phyloP scores from a whole-genome alignment of 1,284 basidiomycete genomes.

The Amylostereum chailletii region DNA sequence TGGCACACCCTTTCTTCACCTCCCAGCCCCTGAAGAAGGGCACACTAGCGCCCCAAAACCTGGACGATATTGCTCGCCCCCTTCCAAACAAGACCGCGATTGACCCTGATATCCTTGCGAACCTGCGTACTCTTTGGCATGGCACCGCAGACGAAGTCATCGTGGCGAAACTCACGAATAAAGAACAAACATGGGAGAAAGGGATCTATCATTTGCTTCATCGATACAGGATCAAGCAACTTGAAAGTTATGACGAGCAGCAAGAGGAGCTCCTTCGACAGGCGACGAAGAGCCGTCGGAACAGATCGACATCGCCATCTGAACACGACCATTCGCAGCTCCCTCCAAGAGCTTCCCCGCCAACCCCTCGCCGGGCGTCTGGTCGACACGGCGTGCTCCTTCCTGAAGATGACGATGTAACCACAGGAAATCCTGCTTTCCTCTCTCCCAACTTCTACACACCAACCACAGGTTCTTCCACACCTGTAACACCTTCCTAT shows the following conservation, averaged over 20 bases:
- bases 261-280: slow-evolving; percentile 26
- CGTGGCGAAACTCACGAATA: slow-evolving; percentile 52
- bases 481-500: slow-evolving; percentile 6
- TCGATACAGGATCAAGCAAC: slow-evolving; percentile 64
- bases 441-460: slow-evolving; percentile 6
- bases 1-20: slow-evolving; percentile 84
- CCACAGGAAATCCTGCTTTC: not conserved
- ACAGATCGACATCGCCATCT: slow-evolving; percentile 4
- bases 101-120: slow-evolving; percentile 86
- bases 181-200: slow-evolving; percentile 84
- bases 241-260: slow-evolving; percentile 62
- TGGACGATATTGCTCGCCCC: slow-evolving; percentile 63
- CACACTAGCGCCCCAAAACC: slow-evolving; percentile 48
- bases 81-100: slow-evolving; percentile 56
- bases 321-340: slow-evolving; percentile 3
- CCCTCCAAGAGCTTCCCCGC: slow-evolving; percentile 11
- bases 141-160: slow-evolving; percentile 68
- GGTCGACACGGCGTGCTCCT: not conserved
- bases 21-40: slow-evolving; percentile 46
- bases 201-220: slow-evolving; percentile 83
- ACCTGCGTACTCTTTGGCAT: slow-evolving; percentile 88
- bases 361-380: slow-evolving; percentile 12
- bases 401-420: not conserved
- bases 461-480: slow-evolving; percentile 1
- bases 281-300: slow-evolving; percentile 23